These are phyloP conservation scores for Cryphonectria parasitica DNA, from an alignment of 2,329 filamentous ascomycete genomes.

Conservation along the genomic window DNA sequence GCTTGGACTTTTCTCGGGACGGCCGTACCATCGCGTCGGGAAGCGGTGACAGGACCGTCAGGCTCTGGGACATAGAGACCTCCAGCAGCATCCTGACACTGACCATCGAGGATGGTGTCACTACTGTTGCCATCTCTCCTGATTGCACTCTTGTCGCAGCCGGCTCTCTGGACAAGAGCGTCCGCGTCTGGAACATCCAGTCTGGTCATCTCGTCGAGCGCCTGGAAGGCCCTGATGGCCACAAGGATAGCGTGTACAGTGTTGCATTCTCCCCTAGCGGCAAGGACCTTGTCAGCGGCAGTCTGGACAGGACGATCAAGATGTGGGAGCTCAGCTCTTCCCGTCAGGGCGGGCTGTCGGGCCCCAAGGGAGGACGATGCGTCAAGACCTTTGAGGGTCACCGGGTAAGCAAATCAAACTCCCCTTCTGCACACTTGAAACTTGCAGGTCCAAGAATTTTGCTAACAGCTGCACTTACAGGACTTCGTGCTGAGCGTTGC, in stretches of 20 bases:
- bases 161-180: slow-evolving; percentile 95
- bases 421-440: neutral
- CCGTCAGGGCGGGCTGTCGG: slow-evolving; percentile 59
- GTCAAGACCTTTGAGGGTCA: slow-evolving; percentile 97
- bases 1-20: slow-evolving; percentile 90
- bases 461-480: slow-evolving; percentile 47
- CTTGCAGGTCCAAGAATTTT: slow-evolving; percentile 29
- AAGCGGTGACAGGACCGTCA: slow-evolving; percentile 90
- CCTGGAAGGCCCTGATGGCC: slow-evolving; percentile 88
- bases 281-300: slow-evolving; percentile 90
- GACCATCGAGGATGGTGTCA: slow-evolving; percentile 94
- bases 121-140: slow-evolving; percentile 95
- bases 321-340: slow-evolving; percentile 92
- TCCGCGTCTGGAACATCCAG: slow-evolving; percentile 92
- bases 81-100: slow-evolving; percentile 82
- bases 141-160: slow-evolving; percentile 94
- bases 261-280: slow-evolving; percentile 95
- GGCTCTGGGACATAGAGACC: slow-evolving; percentile 92
- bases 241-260: slow-evolving; percentile 96
- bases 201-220: slow-evolving; percentile 87
- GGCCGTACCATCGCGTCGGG: slow-evolving; percentile 94
- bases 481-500: slow-evolving; percentile 97
- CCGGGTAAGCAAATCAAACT: slow-evolving; percentile 61
- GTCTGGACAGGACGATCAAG: slow-evolving; percentile 97
- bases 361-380: slow-evolving; percentile 85